Conservation (phyloP, 1,139 yeast species). For the Geotrichum candidum region DNA sequence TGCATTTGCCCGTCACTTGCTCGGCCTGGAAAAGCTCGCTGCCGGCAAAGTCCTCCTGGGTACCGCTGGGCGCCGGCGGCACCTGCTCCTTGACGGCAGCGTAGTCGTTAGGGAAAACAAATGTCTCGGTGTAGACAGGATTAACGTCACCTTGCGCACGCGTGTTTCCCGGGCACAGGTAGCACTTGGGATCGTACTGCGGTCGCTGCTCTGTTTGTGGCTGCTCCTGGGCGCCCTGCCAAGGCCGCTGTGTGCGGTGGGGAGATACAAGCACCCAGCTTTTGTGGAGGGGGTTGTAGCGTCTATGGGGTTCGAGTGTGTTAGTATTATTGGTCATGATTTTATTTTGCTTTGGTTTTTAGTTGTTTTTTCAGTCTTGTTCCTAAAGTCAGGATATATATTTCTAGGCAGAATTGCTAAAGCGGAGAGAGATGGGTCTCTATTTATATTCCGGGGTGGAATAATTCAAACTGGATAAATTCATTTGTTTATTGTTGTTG, state of each 20-base stretch:
- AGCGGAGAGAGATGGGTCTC: too few species aligned
- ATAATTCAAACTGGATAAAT: too few species aligned
- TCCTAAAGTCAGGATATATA: too few species aligned
- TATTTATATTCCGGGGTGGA: too few species aligned
- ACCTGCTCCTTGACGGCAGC: slow-evolving; percentile 52
- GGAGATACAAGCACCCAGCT: slow-evolving; percentile 68
- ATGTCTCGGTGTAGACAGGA: slow-evolving; percentile 55
- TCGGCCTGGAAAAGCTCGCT: slow-evolving; percentile 48
- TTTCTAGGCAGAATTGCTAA: too few species aligned
- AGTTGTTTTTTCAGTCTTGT: too few species aligned
- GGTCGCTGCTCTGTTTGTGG: slow-evolving; percentile 44
- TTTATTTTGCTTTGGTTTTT: too few species aligned
- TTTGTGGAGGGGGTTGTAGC: slow-evolving; percentile 61
- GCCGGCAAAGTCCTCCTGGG: slow-evolving; percentile 31
- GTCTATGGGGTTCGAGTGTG: slow-evolving; percentile 45
- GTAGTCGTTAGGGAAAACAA: slow-evolving; percentile 60
- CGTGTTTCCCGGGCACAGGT: slow-evolving; percentile 66
- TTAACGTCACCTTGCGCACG: slow-evolving; percentile 53
- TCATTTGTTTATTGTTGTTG: too few species aligned
- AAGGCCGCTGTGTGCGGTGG: slow-evolving; percentile 71
- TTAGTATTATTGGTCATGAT: neutral
- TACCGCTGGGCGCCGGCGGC: slow-evolving; percentile 19
- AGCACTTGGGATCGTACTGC: slow-evolving; percentile 59
- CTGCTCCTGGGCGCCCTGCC: slow-evolving; percentile 72
- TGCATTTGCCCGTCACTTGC: slow-evolving; percentile 64